These are phyloP conservation scores for Crassisporium funariophilum DNA, from an alignment of 768 basidiomycete species.

Conservation along the genomic window DNA sequence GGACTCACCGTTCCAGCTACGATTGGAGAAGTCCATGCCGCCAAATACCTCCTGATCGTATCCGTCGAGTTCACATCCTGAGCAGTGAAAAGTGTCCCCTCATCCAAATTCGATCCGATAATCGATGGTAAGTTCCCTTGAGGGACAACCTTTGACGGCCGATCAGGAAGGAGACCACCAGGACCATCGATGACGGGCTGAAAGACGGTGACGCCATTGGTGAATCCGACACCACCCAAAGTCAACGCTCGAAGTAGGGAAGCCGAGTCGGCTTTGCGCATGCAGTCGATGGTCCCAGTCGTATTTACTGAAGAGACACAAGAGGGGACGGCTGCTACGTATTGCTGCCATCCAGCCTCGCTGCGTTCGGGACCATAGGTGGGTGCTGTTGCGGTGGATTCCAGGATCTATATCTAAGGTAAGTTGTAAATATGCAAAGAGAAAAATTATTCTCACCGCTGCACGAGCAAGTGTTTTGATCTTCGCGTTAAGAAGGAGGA, in stretches of 20 bases:
- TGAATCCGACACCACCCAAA: conserved; percentile 7
- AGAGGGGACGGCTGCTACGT: conserved; percentile 32
- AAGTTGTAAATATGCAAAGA: not conserved
- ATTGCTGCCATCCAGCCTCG: conserved; percentile 34
- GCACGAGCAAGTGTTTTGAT: conserved; percentile 32
- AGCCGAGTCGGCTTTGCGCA: conserved; percentile 14
- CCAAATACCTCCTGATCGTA: conserved; percentile 24
- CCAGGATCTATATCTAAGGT: conserved; percentile 32
- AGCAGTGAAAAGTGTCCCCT: conserved; percentile 35
- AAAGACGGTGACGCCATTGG: conserved; percentile 5
- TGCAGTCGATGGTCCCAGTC: conserved; percentile 33
- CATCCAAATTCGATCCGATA: conserved; percentile 36
- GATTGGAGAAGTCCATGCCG: conserved; percentile 12
- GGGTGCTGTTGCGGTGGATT: conserved; percentile 34
- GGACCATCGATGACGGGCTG: conserved; percentile 41
- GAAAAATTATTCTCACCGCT: conserved; percentile 22
- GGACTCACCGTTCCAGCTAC: conserved; percentile 27
- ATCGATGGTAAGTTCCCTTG: conserved; percentile 37
- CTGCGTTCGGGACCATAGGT: conserved; percentile 29
- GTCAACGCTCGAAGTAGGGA: conserved; percentile 8
- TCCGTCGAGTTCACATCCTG: conserved; percentile 22
- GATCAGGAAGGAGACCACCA: conserved; percentile 36
- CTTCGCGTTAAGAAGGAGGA: conserved; percentile 33
- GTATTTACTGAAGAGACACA: conserved; percentile 24
- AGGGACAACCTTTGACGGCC: conserved; percentile 31